Conservation (phyloP, 345 rosid genomes). For the Physaria fendleri region DNA sequence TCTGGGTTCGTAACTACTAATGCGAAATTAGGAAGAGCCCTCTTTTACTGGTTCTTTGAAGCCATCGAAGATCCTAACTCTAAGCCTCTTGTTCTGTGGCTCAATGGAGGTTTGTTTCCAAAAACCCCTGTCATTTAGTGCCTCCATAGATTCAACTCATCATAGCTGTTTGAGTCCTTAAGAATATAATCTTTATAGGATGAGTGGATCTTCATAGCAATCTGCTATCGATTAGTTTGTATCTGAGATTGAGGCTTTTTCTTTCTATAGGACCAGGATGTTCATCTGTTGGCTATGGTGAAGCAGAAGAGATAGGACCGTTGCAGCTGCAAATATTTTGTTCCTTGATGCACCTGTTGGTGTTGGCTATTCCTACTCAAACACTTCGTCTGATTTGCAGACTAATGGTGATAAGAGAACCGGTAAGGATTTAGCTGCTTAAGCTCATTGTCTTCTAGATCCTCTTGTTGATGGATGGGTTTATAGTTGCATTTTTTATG, state of each 20-base stretch:
- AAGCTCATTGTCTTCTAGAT: slow-evolving; percentile 1
- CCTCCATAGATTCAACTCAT: no score
- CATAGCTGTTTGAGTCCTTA: no score
- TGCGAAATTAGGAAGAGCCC: slow-evolving; percentile 55
- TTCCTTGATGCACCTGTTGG: slow-evolving; percentile 34
- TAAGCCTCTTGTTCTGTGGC: slow-evolving; percentile 90
- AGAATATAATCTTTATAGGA: no score
- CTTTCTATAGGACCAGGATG: slow-evolving; percentile 79
- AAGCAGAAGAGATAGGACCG: slow-evolving; percentile 93
- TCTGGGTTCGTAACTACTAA: slow-evolving; percentile 71
- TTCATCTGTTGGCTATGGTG: slow-evolving; percentile 80
- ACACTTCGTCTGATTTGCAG: slow-evolving; percentile 61
- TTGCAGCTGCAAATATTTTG: slow-evolving; percentile 4
- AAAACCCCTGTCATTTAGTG: neutral
- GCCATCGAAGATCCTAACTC: slow-evolving; percentile 68
- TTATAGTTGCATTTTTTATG: slow-evolving; percentile 7
- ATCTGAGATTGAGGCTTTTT: neutral
- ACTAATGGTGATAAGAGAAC: slow-evolving; percentile 50
- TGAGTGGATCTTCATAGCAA: neutral
- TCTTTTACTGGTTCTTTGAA: slow-evolving; percentile 84
- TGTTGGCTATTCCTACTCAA: slow-evolving; percentile 88
- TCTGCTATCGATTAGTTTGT: neutral
- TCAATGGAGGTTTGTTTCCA: slow-evolving; percentile 56
- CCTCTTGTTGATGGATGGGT: neutral
- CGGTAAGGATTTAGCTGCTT: slow-evolving; percentile 42